Evolutionary conservation across 192 early-diverging fungal genomes (phyloP).

Genomic region (Coemansia sp.): DNA sequence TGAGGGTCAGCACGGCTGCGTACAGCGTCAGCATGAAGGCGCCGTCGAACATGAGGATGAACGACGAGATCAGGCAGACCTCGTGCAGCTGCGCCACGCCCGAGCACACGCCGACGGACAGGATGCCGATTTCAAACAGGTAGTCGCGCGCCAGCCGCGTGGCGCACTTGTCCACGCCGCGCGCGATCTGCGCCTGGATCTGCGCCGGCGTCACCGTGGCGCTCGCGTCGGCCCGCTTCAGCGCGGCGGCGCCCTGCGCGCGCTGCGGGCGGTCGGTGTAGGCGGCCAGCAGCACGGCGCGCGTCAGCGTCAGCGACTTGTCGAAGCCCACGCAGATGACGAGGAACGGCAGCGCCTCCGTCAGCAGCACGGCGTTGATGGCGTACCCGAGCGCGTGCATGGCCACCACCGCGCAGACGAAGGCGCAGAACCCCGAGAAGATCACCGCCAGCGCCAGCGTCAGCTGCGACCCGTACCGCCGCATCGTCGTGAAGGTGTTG

Average conservation of each 20-base stretch:
- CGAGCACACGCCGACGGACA: conserved; percentile 73
- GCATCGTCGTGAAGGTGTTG: conserved; percentile 80
- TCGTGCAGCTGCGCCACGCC: conserved; percentile 74
- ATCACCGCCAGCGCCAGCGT: conserved; percentile 72
- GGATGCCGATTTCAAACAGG: conserved; percentile 76
- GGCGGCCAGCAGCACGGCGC: conserved; percentile 67
- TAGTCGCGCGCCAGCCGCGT: conserved; percentile 71
- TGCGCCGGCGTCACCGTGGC: conserved; percentile 43
- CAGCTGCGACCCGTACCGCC: conserved; percentile 76
- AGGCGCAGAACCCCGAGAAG: conserved; percentile 71
- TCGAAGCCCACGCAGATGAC: conserved; percentile 91
- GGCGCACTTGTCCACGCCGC: conserved; percentile 64
- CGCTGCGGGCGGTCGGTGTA: conserved; percentile 32
- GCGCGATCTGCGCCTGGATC: conserved; percentile 62
- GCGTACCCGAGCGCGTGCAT: conserved; percentile 67
- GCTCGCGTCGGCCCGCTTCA: not conserved
- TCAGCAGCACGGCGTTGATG: conserved; percentile 69
- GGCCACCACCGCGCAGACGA: conserved; percentile 69
- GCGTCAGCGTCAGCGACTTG: conserved; percentile 77
- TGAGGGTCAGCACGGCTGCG: conserved; percentile 79
- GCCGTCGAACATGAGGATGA: conserved; percentile 80
- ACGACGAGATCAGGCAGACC: conserved; percentile 76
- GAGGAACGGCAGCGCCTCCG: conserved; percentile 89
- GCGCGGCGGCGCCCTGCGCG: conserved; percentile 3
- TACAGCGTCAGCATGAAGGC: conserved; percentile 84